These are phyloP conservation scores for Pulveroboletus sp. DNA, from an alignment of 768 basidiomycete genomes.

Conservation along the genomic window DNA sequence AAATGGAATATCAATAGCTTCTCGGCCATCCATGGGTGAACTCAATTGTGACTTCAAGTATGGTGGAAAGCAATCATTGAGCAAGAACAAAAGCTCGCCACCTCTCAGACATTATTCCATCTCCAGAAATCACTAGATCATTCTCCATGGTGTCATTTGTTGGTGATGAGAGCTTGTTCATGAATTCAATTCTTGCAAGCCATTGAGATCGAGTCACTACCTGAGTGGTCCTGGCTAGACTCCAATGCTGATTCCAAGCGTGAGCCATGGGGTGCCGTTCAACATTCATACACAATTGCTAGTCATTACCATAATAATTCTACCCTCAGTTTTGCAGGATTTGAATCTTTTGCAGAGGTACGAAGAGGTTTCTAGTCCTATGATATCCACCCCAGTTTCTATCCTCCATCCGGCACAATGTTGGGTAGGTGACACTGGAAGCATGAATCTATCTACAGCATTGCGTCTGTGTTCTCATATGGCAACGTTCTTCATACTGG, in stretches of 20 bases:
- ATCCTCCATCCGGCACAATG: constrained; percentile 44
- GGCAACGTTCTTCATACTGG: constrained; percentile 68
- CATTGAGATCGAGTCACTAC: constrained; percentile 34
- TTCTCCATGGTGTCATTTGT: constrained; percentile 44
- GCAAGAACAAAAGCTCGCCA: constrained; percentile 8
- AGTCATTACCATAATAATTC: constrained; percentile 42
- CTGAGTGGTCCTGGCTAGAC: constrained; percentile 35
- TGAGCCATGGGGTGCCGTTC: constrained; percentile 19
- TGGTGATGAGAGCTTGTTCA: too few species aligned
- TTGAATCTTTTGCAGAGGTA: constrained; percentile 76
- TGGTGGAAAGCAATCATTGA: constrained; percentile 45
- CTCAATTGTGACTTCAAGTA: constrained; percentile 75
- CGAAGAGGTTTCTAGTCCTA: constrained; percentile 75
- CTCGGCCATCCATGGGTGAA: constrained; percentile 58
- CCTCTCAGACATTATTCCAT: constrained; percentile 75
- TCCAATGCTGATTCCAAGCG: too few species aligned
- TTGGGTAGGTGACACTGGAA: constrained; percentile 41
- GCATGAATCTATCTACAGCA: constrained; percentile 65
- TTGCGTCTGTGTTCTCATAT: constrained; percentile 79
- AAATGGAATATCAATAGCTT: constrained; percentile 32
- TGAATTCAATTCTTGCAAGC: constrained; percentile 54
- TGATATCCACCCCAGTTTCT: constrained; percentile 60
- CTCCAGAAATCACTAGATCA: constrained; percentile 49
- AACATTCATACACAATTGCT: constrained; percentile 13
- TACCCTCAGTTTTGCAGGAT: constrained; percentile 63